Evolutionary conservation across 768 basidiomycete species (phyloP).

Genomic region (Trichaptum fuscoviolaceum): DNA sequence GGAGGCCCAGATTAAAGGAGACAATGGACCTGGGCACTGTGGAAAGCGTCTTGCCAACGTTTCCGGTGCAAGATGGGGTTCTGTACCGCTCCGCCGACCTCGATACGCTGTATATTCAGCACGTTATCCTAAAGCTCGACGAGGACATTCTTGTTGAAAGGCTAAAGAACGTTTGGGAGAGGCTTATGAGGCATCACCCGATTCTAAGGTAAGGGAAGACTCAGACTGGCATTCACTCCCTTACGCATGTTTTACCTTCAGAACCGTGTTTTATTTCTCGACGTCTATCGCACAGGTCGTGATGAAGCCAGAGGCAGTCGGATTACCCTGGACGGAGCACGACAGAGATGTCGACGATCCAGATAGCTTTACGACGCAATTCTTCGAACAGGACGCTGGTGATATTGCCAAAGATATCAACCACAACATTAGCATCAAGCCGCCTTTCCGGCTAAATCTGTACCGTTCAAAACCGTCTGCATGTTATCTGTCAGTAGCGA

Average conservation of each 20-base stretch:
- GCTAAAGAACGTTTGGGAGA: conserved; percentile 31
- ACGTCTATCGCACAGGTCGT: conserved; percentile 24
- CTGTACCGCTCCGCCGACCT: conserved; percentile 35
- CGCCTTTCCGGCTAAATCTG: conserved; percentile 16
- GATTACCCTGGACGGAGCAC: conserved; percentile 18
- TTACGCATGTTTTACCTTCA: conserved; percentile 6
- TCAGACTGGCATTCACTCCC: background rate
- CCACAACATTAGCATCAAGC: conserved; percentile 12
- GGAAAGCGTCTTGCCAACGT: conserved; percentile 32
- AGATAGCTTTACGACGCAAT: conserved; percentile 16
- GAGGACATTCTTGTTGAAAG: conserved; percentile 15
- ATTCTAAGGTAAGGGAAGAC: conserved; percentile 21
- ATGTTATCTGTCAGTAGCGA: conserved; percentile 22
- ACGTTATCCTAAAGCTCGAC: conserved; percentile 31
- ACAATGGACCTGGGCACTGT: conserved; percentile 10
- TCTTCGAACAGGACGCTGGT: conserved; percentile 19
- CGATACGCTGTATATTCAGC: conserved; percentile 39
- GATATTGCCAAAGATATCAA: conserved; percentile 22
- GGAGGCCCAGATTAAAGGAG: conserved; percentile 5
- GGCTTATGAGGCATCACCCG: conserved; percentile 21
- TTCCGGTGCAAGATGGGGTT: conserved; percentile 44
- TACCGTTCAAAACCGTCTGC: conserved; percentile 6
- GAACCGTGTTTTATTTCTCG: conserved; percentile 29
- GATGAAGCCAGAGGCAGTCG: conserved; percentile 13
- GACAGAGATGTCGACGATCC: conserved; percentile 7